Evolutionary conservation across 78 protist species (phyloP).

Genomic region (Monocercomonoides exilis): DNA sequence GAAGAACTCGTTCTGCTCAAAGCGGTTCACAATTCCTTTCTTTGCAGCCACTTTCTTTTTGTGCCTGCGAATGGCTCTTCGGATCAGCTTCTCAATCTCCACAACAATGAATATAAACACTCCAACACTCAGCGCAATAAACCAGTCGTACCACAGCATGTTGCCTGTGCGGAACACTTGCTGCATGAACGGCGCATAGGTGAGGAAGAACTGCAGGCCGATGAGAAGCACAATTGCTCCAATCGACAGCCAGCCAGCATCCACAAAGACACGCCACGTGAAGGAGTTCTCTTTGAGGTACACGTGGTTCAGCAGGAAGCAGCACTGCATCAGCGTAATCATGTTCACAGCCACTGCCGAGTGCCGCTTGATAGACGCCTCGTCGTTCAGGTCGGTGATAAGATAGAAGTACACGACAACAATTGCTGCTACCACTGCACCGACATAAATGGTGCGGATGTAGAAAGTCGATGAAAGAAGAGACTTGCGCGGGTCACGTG

Average conservation of each 20-base stretch:
- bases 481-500: not conserved
- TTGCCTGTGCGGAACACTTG: not conserved
- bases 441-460: conserved; percentile 4
- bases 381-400: not conserved
- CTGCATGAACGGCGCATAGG: not conserved
- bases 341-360: not conserved
- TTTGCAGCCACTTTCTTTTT: no score
- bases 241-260: not conserved
- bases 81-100: not conserved
- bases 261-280: not conserved
- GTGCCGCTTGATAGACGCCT: not conserved
- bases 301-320: not conserved
- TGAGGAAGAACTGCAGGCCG: not conserved
- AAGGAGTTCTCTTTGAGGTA: not conserved
- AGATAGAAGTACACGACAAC: not conserved
- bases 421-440: not conserved
- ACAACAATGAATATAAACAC: not conserved
- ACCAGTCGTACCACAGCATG: not conserved
- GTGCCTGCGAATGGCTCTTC: not conserved
- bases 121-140: not conserved
- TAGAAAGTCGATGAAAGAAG: not conserved
- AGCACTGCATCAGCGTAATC: not conserved
- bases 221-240: not conserved
- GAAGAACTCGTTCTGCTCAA: no score
- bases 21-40: no score